Base-by-base conservation (phyloP, 768 basidiomycete species). In the Amanita fuliginea region DNA sequence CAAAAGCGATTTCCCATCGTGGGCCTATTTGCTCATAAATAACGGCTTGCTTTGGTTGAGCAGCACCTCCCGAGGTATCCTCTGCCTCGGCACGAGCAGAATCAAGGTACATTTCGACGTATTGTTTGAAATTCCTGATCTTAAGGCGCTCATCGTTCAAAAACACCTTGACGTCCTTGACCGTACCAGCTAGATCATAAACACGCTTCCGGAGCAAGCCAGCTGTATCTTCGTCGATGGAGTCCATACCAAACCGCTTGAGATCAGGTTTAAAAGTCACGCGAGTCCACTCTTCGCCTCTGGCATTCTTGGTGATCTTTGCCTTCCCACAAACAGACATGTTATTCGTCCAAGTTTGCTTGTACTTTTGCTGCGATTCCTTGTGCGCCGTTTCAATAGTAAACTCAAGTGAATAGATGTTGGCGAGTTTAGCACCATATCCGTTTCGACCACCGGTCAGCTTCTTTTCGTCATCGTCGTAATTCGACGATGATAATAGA, bases 381-480 rank as follows among this genome's bases (percentile, higher is more conserved):
- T 83, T 89, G 69, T 94, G 88, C 2, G 92, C 94, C 2, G 96
- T 99, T 57, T 99, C 96, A 58, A 99, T 75, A 8, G 83, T 91
- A 67, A 99, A 99, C 63, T 95, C 87, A 54, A 77, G 83, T 2
- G 96, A 99, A 70, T 98, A 99, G 56, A 97, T 96, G 68, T 99
- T 98, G 47, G 96, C 86, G 36, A 99, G 76, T 63, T 99, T 99
- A 46, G 96, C 96, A 58, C 96, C 96, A 60, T 91, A 98, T 60
- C 96, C 96, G 59, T 99, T 99, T 60, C 96, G 82, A 64, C 96
- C 96, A 66, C 96, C 96, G 0, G 93, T 97, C 43, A 98, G 76
- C 68, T 96, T 97, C 77, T 93, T 96, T 71, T 99, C 94, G 64
- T 93, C 86, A 58, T 99, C 96, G 64, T 99, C 95, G 60, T 95